A percentile compares a stretch with the other conserved stretches of the same genome.
These are phyloP conservation scores for Morella rubra DNA, from an alignment of 306 rosid genomes.

Conservation along the genomic window DNA sequence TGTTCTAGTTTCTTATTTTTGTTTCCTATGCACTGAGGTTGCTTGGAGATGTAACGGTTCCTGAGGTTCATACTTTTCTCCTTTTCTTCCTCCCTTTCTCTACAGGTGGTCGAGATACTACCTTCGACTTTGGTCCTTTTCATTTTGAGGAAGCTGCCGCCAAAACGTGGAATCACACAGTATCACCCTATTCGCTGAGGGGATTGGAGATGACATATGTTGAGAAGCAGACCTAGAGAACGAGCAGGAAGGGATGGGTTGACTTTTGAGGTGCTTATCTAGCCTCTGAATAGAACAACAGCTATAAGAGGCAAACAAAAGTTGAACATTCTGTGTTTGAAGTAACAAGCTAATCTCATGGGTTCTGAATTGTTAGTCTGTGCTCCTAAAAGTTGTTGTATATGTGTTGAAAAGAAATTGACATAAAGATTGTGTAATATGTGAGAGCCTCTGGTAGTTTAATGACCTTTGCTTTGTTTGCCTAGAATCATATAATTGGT, in stretches of 20 bases:
- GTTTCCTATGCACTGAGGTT: too few relatives aligned
- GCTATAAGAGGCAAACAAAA: not conserved
- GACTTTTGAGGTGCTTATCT: constrained; percentile 17
- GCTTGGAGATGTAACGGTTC: too few relatives aligned
- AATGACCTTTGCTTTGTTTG: constrained; percentile 15
- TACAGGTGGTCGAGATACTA: constrained; percentile 57
- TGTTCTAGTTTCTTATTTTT: too few relatives aligned
- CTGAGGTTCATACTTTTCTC: too few relatives aligned
- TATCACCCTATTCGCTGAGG: constrained; percentile 59
- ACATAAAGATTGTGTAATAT: constrained; percentile 13
- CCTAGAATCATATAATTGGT: constrained; percentile 13
- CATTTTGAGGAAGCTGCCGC: constrained; percentile 63
- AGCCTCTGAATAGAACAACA: not conserved
- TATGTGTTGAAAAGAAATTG: constrained; percentile 27
- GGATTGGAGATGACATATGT: not conserved
- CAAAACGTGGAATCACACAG: constrained; percentile 63
- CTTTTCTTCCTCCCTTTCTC: not conserved
- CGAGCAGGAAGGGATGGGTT: constrained; percentile 5
- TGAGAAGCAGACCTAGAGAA: not conserved
- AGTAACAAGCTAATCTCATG: constrained; percentile 20
- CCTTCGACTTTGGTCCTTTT: constrained; percentile 59
- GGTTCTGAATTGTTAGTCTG: constrained; percentile 11
- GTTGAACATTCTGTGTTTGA: constrained; percentile 16
- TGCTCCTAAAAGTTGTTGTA: constrained; percentile 19
- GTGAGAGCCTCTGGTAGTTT: constrained; percentile 3